Percentiles rank a stretch among this genome's conserved stretches.
These are phyloP conservation scores for Rutstroemia sydowiana DNA, from an alignment of 2,329 filamentous ascomycete genomes.

Conservation along the genomic window DNA sequence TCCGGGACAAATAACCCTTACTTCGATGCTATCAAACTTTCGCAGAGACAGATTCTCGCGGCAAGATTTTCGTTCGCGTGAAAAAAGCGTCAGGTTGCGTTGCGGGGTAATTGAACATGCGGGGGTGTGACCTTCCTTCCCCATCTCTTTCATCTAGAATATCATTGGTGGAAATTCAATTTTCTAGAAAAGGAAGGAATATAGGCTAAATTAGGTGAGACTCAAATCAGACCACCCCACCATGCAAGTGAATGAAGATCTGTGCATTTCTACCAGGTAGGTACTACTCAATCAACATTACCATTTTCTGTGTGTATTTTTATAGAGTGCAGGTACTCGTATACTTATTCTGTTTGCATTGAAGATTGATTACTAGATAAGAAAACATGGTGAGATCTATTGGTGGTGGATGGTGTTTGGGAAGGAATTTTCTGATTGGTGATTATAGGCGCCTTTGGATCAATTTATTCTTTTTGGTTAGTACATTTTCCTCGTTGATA, in stretches of 20 bases:
- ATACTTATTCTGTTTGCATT: neutral
- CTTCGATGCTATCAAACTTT: too few relatives aligned
- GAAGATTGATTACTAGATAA: neutral
- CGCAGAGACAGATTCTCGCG: too few relatives aligned
- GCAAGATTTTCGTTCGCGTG: too few relatives aligned
- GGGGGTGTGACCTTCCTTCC: too few relatives aligned
- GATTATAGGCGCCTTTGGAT: slow-evolving; percentile 2
- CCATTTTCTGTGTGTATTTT: neutral
- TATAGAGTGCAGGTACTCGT: too few relatives aligned
- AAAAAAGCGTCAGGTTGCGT: too few relatives aligned
- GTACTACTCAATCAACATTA: too few relatives aligned
- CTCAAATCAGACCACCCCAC: too few relatives aligned
- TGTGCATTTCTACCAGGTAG: neutral
- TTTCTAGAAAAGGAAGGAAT: neutral
- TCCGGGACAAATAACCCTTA: too few relatives aligned
- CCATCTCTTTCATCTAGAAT: too few relatives aligned
- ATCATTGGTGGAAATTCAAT: neutral
- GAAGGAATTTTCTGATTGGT: neutral
- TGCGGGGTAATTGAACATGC: too few relatives aligned
- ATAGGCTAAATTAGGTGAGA: neutral
- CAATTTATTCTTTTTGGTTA: slow-evolving; percentile 7
- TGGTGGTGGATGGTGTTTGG: neutral
- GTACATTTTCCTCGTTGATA: neutral
- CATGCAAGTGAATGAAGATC: neutral
- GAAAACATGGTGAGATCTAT: neutral